A percentile compares a stretch with the other conserved stretches of the same genome.
Conservation (phyloP, 768 basidiomycete species). For the Tulasnella sp. region DNA sequence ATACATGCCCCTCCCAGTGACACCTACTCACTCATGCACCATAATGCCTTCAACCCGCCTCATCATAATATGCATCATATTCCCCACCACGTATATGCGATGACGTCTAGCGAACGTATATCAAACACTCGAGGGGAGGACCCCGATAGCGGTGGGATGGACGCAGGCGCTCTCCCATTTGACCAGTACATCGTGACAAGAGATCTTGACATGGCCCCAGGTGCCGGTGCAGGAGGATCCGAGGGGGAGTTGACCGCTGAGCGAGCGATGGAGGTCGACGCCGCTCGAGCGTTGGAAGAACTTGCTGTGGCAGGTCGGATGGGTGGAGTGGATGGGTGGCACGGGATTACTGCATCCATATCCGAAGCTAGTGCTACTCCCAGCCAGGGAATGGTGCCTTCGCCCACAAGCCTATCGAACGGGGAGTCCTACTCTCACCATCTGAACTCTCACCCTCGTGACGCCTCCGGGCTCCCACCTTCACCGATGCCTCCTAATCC, state of each 20-base stretch:
- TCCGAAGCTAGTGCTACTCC: neutral
- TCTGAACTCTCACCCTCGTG: neutral
- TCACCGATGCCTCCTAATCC: neutral
- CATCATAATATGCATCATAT: constrained; percentile 12
- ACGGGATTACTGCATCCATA: neutral
- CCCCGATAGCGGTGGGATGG: neutral
- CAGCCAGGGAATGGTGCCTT: neutral
- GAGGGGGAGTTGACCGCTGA: constrained; percentile 6
- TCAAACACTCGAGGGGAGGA: constrained; percentile 13
- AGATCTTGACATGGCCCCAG: neutral
- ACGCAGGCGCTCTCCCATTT: neutral
- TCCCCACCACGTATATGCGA: constrained; percentile 7
- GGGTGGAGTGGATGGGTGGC: neutral
- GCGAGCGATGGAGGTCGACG: constrained; percentile 18
- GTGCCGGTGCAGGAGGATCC: neutral
- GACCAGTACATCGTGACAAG: neutral
- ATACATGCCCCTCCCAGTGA: neutral
- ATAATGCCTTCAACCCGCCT: constrained; percentile 10
- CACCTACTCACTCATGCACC: constrained; percentile 2
- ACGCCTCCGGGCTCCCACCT: neutral
- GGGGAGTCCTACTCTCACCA: neutral
- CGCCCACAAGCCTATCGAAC: neutral
- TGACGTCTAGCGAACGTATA: constrained; percentile 14
- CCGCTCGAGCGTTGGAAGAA: constrained; percentile 15
- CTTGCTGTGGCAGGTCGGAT: constrained; percentile 1